phyloP scores from a whole-genome alignment of 129 eudicot genomes.

The Flaveria ramosissima region DNA sequence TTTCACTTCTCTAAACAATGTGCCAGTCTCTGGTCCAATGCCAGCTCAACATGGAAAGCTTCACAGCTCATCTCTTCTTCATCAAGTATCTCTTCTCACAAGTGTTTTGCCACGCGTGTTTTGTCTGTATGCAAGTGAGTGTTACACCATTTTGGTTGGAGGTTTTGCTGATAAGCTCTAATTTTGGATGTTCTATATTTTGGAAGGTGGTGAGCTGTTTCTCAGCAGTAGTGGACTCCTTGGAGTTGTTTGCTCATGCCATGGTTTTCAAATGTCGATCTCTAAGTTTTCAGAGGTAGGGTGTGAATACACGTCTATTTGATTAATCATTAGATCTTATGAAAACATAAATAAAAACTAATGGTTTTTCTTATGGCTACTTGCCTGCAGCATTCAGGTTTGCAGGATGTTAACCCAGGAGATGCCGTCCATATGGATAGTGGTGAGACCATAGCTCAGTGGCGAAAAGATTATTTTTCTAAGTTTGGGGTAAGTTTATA shows the following conservation, averaged over 20 bases:
- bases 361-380: slow-evolving; percentile 15
- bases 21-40: slow-evolving; percentile 24
- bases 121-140: slow-evolving; percentile 70
- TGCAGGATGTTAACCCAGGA: slow-evolving; percentile 60
- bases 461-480: slow-evolving; percentile 58
- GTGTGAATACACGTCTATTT: slow-evolving; percentile 5
- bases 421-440: slow-evolving; percentile 62
- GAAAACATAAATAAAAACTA: background rate
- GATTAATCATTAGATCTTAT: slow-evolving; percentile 16
- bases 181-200: slow-evolving; percentile 23
- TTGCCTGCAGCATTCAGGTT: slow-evolving; percentile 75
- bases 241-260: slow-evolving; percentile 79
- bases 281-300: slow-evolving; percentile 68
- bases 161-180: slow-evolving; percentile 22
- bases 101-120: slow-evolving; percentile 63
- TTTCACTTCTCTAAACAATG: slow-evolving; percentile 36
- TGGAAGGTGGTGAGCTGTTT: slow-evolving; percentile 65
- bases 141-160: slow-evolving; percentile 15
- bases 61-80: slow-evolving; percentile 30
- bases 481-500: slow-evolving; percentile 62
- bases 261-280: slow-evolving; percentile 68
- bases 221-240: slow-evolving; percentile 64
- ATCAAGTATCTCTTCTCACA: slow-evolving; percentile 28
- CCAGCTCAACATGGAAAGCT: slow-evolving; percentile 38
- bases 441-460: slow-evolving; percentile 76